Evolutionary conservation across 129 eudicot genomes (phyloP).

Genomic region (Smallanthus sonchifolius): DNA sequence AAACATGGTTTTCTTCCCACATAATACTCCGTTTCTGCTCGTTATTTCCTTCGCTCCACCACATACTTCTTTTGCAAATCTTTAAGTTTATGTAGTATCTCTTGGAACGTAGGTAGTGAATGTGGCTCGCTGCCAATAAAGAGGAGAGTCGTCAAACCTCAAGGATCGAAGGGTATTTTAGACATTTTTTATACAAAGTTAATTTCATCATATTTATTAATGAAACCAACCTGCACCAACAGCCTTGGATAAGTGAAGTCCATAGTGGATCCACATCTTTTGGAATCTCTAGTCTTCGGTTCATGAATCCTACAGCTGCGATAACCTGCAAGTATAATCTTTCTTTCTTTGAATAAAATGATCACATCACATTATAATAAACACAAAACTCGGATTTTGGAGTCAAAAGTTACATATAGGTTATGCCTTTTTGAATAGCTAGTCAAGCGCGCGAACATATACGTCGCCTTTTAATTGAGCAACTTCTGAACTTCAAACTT

Average conservation of each 20-base stretch:
- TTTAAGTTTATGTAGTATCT: constrained; percentile 53
- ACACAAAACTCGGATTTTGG: too few relatives aligned
- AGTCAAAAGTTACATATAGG: too few relatives aligned
- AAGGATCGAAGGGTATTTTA: background rate
- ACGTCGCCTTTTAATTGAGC: too few relatives aligned
- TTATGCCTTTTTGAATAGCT: too few relatives aligned
- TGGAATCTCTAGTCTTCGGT: constrained; percentile 68
- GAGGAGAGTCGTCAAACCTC: background rate
- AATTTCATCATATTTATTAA: background rate
- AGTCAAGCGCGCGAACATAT: too few relatives aligned
- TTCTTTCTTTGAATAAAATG: too few relatives aligned
- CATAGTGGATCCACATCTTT: constrained; percentile 67
- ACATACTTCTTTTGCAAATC: constrained; percentile 49
- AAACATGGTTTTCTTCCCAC: constrained; percentile 2
- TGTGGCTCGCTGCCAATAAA: constrained; percentile 49
- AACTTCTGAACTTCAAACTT: too few relatives aligned
- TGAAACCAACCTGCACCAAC: constrained; percentile 62
- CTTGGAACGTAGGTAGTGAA: constrained; percentile 64
- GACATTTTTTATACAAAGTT: too few relatives aligned
- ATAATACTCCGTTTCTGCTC: too few relatives aligned
- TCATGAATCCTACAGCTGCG: constrained; percentile 85
- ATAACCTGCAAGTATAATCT: constrained; percentile 48
- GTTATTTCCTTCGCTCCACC: constrained; percentile 38
- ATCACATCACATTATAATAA: too few relatives aligned
- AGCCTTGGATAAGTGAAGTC: constrained; percentile 62